These are phyloP conservation scores for Ceratocystis destructans DNA, from an alignment of 2,329 filamentous ascomycete species.

Conservation along the genomic window DNA sequence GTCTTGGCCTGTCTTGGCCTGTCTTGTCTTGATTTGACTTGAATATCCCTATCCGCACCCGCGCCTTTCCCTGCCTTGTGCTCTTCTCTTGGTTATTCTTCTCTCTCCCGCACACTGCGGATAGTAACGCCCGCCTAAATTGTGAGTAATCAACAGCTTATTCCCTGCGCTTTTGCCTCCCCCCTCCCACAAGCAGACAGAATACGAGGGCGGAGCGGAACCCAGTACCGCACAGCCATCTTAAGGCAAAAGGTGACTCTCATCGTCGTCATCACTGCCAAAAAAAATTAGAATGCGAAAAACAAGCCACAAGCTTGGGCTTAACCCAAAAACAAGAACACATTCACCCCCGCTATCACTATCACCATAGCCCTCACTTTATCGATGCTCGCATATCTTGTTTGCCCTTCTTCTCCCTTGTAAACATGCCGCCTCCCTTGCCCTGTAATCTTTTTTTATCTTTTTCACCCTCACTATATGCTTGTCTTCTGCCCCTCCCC, in stretches of 20 bases:
- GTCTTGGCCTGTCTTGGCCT: not conserved
- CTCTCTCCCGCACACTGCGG: not conserved
- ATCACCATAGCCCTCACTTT: not conserved
- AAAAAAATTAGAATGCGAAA: too few species aligned
- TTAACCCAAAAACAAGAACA: not conserved
- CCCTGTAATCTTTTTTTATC: constrained; percentile 13
- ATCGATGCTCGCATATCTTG: not conserved
- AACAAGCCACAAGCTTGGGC: too few species aligned
- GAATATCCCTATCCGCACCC: not conserved
- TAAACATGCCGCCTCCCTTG: not conserved
- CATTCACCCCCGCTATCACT: too few species aligned
- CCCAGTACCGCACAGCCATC: not conserved
- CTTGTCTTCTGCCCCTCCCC: not conserved
- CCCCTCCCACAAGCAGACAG: not conserved
- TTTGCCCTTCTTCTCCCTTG: not conserved
- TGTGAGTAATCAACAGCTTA: not conserved
- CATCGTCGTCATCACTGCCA: too few species aligned
- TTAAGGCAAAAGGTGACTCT: not conserved
- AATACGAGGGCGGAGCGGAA: not conserved
- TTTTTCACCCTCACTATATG: constrained; percentile 2
- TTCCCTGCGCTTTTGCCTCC: not conserved
- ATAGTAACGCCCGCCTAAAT: not conserved
- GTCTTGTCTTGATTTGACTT: not conserved
- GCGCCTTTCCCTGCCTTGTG: not conserved
- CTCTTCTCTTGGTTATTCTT: not conserved